Evolutionary conservation across 768 basidiomycete genomes (phyloP).

Genomic region (Panaeolus cyanescens): DNA sequence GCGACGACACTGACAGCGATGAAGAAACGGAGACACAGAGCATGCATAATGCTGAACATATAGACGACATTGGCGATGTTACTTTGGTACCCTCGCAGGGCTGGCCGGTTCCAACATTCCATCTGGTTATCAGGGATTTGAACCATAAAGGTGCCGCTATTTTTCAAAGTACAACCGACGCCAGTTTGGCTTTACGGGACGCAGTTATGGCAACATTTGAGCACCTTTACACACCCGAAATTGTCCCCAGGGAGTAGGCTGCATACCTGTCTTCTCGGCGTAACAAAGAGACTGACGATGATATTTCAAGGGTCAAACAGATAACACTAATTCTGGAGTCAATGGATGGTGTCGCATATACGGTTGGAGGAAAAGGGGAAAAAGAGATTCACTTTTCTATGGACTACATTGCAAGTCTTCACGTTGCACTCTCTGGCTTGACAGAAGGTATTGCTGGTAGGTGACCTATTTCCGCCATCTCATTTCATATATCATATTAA

Average conservation of each 20-base stretch:
- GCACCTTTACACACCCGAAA: conserved; percentile 42
- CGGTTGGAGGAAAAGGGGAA: conserved; percentile 50
- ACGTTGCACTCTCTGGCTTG: neutral
- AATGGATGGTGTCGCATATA: conserved; percentile 75
- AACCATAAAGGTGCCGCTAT: conserved; percentile 56
- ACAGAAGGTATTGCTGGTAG: neutral
- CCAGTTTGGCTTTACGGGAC: conserved; percentile 38
- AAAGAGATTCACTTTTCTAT: conserved; percentile 80
- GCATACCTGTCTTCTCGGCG: too few species aligned
- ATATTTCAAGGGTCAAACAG: conserved; percentile 43
- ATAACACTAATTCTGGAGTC: conserved; percentile 62
- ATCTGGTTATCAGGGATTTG: conserved; percentile 59
- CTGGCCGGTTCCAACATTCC: conserved; percentile 60
- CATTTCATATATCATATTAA: neutral
- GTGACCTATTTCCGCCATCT: neutral
- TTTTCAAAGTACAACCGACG: conserved; percentile 54
- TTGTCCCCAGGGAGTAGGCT: conserved; percentile 38
- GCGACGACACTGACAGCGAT: neutral
- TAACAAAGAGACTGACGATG: conserved; percentile 6
- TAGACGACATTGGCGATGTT: neutral
- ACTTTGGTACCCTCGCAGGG: conserved; percentile 4
- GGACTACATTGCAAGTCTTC: conserved; percentile 51
- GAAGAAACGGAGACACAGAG: neutral
- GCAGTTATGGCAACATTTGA: conserved; percentile 52
- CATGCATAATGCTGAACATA: neutral